These are phyloP conservation scores for Mentha longifolia DNA, from an alignment of 257 asterid genomes.

Conservation along the genomic window DNA sequence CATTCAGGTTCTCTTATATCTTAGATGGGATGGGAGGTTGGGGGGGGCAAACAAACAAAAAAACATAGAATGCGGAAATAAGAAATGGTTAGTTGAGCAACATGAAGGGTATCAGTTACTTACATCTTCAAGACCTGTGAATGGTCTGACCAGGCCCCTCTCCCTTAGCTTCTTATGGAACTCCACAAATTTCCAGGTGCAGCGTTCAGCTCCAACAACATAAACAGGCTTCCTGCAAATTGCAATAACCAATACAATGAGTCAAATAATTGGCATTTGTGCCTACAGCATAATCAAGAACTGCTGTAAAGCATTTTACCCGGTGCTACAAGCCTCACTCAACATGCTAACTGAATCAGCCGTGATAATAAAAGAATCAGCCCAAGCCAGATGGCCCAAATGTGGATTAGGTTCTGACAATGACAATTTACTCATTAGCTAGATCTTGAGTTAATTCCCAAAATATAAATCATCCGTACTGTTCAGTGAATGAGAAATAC, in stretches of 20 bases:
- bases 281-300: constrained; percentile 29
- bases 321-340: constrained; percentile 99
- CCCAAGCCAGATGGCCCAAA: constrained; percentile 98
- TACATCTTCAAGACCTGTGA: constrained; percentile 98
- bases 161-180: constrained; percentile 83
- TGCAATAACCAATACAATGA: constrained; percentile 25
- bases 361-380: constrained; percentile 81
- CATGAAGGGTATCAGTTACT: constrained; percentile 43
- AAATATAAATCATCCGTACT: constrained; percentile 16
- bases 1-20: not conserved
- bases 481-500: constrained; percentile 41
- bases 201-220: constrained; percentile 86
- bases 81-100: not conserved
- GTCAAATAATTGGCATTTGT: constrained; percentile 27
- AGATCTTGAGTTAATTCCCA: constrained; percentile 28
- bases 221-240: constrained; percentile 87
- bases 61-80: not conserved
- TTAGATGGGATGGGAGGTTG: not conserved
- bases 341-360: constrained; percentile 97
- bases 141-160: constrained; percentile 85
- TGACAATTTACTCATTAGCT: constrained; percentile 31
- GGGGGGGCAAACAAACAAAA: not conserved
- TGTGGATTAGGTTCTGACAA: constrained; percentile 90
- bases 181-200: constrained; percentile 85
- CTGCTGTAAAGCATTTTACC: constrained; percentile 53